A percentile compares a stretch with the other conserved stretches of the same genome.
These are phyloP conservation scores for Nakataea oryzae DNA, from an alignment of 2,329 filamentous ascomycete genomes.

Conservation along the genomic window DNA sequence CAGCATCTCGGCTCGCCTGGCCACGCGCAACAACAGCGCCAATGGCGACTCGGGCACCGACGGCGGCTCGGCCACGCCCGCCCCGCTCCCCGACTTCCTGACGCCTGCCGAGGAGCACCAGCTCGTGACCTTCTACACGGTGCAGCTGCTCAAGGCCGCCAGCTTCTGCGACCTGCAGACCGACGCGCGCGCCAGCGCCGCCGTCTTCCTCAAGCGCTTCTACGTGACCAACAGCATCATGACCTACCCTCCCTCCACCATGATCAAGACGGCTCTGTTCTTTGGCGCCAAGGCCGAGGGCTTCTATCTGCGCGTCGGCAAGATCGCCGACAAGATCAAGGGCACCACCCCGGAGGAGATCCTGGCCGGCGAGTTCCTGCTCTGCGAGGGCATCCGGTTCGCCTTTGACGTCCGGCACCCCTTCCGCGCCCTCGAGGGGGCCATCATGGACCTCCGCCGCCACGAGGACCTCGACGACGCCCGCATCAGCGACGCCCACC, in stretches of 20 bases:
- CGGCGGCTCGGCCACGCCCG: slow-evolving; percentile 25
- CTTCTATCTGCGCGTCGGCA: slow-evolving; percentile 54
- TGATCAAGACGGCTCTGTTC: slow-evolving; percentile 84
- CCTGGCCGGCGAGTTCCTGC: slow-evolving; percentile 81
- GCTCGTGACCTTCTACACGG: slow-evolving; percentile 68
- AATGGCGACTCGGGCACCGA: slow-evolving; percentile 12
- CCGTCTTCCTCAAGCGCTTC: slow-evolving; percentile 86
- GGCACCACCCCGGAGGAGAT: slow-evolving; percentile 70
- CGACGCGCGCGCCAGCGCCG: slow-evolving; percentile 59
- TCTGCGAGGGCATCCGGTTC: slow-evolving; percentile 87
- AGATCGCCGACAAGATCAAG: slow-evolving; percentile 60
- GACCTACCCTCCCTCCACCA: slow-evolving; percentile 86
- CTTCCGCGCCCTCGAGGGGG: slow-evolving; percentile 77
- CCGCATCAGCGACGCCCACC: slow-evolving; percentile 53
- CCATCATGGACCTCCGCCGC: slow-evolving; percentile 69
- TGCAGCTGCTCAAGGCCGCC: slow-evolving; percentile 46
- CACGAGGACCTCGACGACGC: slow-evolving; percentile 48
- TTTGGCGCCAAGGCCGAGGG: slow-evolving; percentile 91
- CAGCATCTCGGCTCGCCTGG: slow-evolving; percentile 50
- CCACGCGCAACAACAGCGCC: slow-evolving; percentile 37
- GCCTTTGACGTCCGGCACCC: slow-evolving; percentile 90
- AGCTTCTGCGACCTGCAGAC: slow-evolving; percentile 40
- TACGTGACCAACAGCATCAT: slow-evolving; percentile 93
- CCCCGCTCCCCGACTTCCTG: slow-evolving; percentile 60
- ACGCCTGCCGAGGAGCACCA: slow-evolving; percentile 74